Conservation (phyloP, 2,329 filamentous ascomycete genomes). For the Aspergillus sojae region DNA sequence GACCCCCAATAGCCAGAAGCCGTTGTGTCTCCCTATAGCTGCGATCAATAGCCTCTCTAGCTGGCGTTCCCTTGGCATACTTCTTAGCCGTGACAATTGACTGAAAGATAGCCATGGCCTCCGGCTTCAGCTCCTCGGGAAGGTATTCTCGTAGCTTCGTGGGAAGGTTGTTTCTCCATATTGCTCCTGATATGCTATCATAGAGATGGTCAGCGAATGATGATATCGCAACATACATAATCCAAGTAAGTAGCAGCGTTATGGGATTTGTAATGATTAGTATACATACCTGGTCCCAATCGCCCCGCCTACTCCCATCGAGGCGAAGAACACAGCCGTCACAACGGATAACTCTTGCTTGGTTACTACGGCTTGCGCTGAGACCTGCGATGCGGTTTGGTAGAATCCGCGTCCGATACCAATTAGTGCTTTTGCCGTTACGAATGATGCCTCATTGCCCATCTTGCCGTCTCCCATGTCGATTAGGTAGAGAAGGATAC, state of each 20-base stretch:
- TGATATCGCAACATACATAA: not conserved
- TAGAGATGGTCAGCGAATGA: not conserved
- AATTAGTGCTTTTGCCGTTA: constrained; percentile 36
- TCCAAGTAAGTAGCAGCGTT: not conserved
- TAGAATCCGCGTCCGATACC: constrained; percentile 42
- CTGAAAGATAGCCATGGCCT: constrained; percentile 23
- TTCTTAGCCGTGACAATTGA: constrained; percentile 23
- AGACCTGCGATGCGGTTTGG: constrained; percentile 37
- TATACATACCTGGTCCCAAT: constrained; percentile 34
- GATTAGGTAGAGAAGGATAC: constrained; percentile 28
- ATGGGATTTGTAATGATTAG: too few species aligned
- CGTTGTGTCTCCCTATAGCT: constrained; percentile 25
- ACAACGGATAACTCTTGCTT: constrained; percentile 41
- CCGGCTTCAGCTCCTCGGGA: constrained; percentile 20
- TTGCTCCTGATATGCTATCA: constrained; percentile 37
- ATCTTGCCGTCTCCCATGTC: constrained; percentile 25
- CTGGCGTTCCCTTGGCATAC: constrained; percentile 18
- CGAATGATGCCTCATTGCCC: constrained; percentile 38
- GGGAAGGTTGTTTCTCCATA: constrained; percentile 36
- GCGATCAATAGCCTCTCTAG: constrained; percentile 23
- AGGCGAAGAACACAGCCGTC: constrained; percentile 40
- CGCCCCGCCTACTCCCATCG: constrained; percentile 36
- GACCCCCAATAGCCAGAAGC: constrained; percentile 20
- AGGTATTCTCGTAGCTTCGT: constrained; percentile 21
- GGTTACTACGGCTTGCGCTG: constrained; percentile 38